phyloP scores from a whole-genome alignment of 2,329 filamentous ascomycete genomes.

The Fusarium dimerum region DNA sequence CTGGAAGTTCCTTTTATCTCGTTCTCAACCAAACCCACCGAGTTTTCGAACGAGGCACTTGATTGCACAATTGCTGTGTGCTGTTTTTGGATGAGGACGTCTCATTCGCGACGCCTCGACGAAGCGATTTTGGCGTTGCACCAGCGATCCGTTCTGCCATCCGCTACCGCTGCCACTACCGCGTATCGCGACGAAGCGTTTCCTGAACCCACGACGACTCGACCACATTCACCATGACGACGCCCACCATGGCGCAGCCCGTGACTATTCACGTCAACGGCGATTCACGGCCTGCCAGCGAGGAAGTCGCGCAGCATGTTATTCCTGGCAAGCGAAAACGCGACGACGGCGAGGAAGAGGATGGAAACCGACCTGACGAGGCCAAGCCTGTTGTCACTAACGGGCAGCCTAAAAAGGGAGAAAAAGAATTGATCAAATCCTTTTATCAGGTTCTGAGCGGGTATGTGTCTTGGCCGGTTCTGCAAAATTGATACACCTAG shows the following conservation, averaged over 20 bases:
- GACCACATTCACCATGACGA: constrained; percentile 27
- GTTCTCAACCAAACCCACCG: background rate
- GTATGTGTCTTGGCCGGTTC: constrained; percentile 30
- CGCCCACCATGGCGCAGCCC: constrained; percentile 44
- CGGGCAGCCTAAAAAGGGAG: constrained; percentile 29
- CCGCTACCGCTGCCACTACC: constrained; percentile 37
- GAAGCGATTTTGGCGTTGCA: constrained; percentile 43
- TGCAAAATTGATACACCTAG: constrained; percentile 7
- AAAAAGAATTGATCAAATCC: constrained; percentile 40
- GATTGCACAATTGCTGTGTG: constrained; percentile 35
- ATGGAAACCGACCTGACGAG: constrained; percentile 26
- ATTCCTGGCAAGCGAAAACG: constrained; percentile 59
- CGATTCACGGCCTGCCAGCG: constrained; percentile 37
- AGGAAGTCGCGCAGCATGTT: constrained; percentile 33
- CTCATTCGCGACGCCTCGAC: constrained; percentile 36
- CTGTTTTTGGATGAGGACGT: constrained; percentile 34
- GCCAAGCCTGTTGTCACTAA: constrained; percentile 25
- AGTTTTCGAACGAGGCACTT: constrained; percentile 22
- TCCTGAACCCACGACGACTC: constrained; percentile 27
- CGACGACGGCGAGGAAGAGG: constrained; percentile 43
- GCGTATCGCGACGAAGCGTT: constrained; percentile 45
- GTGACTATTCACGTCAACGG: constrained; percentile 43
- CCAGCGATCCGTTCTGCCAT: constrained; percentile 34
- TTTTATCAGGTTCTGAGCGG: constrained; percentile 41
- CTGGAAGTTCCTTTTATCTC: constrained; percentile 15